A percentile compares a stretch with the other conserved stretches of the same genome.
phyloP scores from a whole-genome alignment of 345 rosid species.

The Leavenworthia alabamica region DNA sequence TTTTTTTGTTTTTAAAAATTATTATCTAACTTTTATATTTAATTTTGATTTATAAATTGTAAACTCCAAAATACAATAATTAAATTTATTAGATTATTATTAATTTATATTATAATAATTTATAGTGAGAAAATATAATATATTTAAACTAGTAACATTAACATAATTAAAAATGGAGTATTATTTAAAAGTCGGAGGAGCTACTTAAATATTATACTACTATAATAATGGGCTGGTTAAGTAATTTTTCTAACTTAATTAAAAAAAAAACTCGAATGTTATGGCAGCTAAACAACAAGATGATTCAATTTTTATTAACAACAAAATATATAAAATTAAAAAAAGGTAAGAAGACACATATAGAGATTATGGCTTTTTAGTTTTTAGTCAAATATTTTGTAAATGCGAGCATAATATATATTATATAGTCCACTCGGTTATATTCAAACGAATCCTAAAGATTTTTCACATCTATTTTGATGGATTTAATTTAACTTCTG shows the following conservation, averaged over 20 bases:
- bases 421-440: not conserved
- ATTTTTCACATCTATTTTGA: not conserved
- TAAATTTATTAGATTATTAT: too few species aligned
- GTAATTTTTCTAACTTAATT: not conserved
- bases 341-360: not conserved
- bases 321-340: not conserved
- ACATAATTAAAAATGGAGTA: too few species aligned
- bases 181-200: too few species aligned
- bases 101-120: not conserved
- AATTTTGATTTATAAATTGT: too few species aligned
- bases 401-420: not conserved
- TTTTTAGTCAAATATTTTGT: not conserved
- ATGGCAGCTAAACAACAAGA: not conserved
- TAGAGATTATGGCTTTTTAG: not conserved
- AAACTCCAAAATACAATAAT: too few species aligned
- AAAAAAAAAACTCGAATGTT: not conserved
- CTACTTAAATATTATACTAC: not conserved
- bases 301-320: not conserved
- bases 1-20: too few species aligned
- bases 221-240: not conserved
- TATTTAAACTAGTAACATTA: too few species aligned
- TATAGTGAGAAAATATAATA: too few species aligned
- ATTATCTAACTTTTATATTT: too few species aligned
- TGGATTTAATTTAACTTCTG: not conserved
- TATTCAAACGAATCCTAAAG: not conserved